Evolutionary conservation across 2,329 filamentous ascomycete species (phyloP).

Genomic region (Seiridium cupressi): DNA sequence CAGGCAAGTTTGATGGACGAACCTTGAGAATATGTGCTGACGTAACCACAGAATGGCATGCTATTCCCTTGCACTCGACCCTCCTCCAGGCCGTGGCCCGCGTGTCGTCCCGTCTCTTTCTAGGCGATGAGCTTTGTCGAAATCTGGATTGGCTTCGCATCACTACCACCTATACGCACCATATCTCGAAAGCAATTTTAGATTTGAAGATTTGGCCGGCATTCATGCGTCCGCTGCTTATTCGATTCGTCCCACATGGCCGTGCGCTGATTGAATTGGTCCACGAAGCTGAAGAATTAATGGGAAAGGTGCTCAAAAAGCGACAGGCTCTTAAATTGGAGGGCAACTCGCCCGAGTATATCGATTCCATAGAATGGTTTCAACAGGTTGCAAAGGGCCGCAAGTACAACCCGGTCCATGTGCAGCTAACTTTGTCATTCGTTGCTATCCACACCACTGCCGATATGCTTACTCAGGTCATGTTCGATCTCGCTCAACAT

Average conservation of each 20-base stretch:
- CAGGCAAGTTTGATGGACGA: background rate
- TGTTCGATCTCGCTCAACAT: conserved; percentile 18
- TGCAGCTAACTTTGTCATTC: conserved; percentile 17
- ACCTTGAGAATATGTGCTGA: too few relatives aligned
- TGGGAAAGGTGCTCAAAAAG: background rate
- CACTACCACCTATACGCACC: conserved; percentile 12
- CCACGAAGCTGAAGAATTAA: conserved; percentile 9
- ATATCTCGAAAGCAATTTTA: conserved; percentile 1
- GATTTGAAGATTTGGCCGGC: conserved; percentile 15
- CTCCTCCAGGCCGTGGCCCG: conserved; percentile 9
- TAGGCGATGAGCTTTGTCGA: conserved; percentile 17
- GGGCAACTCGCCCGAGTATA: background rate
- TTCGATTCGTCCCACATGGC: conserved; percentile 12
- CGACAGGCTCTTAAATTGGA: background rate
- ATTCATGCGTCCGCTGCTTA: conserved; percentile 12
- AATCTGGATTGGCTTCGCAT: conserved; percentile 16
- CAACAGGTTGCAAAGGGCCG: background rate
- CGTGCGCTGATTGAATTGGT: conserved; percentile 8
- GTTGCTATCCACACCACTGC: conserved; percentile 22
- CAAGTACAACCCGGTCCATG: conserved; percentile 10
- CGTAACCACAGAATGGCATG: conserved; percentile 1
- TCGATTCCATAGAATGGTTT: conserved; percentile 20
- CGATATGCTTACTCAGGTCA: conserved; percentile 15
- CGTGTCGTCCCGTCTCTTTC: conserved; percentile 16
- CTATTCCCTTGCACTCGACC: background rate